phyloP scores from a whole-genome alignment of 768 basidiomycete genomes.

The Termitomyces sp. region DNA sequence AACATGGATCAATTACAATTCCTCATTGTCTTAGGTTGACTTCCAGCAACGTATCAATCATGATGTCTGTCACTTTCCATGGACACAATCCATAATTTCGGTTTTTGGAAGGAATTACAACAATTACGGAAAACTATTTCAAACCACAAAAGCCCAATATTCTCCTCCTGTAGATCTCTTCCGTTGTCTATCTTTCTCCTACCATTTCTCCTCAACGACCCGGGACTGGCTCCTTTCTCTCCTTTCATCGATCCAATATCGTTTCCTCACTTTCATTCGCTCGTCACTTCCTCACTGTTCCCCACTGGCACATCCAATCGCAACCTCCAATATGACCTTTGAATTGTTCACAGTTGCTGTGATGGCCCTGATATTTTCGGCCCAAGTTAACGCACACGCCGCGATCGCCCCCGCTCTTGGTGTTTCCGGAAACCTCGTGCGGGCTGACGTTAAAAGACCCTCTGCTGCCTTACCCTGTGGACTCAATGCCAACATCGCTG shows the following conservation, averaged over 20 bases:
- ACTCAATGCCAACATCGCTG: constrained; percentile 34
- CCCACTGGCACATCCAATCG: not conserved
- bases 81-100: constrained; percentile 10
- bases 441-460: constrained; percentile 25
- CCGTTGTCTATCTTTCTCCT: constrained; percentile 1
- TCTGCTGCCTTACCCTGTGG: constrained; percentile 37
- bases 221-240: constrained; percentile 17
- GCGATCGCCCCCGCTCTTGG: constrained; percentile 24
- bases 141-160: not conserved
- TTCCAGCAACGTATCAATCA: not conserved
- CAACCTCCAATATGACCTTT: constrained; percentile 13
- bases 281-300: not conserved
- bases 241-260: constrained; percentile 9
- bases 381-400: constrained; percentile 1
- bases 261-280: constrained; percentile 3
- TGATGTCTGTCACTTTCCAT: not conserved
- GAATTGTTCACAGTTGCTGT: constrained; percentile 3
- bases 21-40: not conserved
- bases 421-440: constrained; percentile 24
- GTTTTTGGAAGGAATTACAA: not conserved
- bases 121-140: not conserved
- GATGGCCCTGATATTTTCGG: constrained; percentile 4
- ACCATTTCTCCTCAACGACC: constrained; percentile 4
- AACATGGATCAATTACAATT: too few species aligned
- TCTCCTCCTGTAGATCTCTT: not conserved